A percentile compares a stretch with the other conserved stretches of the same genome.
phyloP scores from a whole-genome alignment of 2,329 filamentous ascomycete species.

The Dichotomopilus funicola region DNA sequence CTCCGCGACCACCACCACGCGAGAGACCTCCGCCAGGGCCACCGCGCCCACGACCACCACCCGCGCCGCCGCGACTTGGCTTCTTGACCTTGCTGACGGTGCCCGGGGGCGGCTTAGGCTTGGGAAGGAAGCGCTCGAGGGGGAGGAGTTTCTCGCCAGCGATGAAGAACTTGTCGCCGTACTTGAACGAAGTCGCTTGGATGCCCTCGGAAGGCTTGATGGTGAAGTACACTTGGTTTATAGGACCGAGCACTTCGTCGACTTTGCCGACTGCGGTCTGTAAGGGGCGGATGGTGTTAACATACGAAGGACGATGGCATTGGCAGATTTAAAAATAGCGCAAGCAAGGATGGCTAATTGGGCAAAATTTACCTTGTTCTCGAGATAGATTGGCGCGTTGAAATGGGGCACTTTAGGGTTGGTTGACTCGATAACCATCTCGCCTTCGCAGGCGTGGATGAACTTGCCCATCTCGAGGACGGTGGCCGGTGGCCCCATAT shows the following conservation, averaged over 20 bases:
- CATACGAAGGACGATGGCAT: background rate
- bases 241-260: conserved; percentile 93
- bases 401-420: conserved; percentile 98
- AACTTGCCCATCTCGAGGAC: conserved; percentile 86
- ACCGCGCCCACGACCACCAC: conserved; percentile 36
- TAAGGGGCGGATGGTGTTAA: background rate
- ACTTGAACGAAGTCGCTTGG: conserved; percentile 88
- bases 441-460: conserved; percentile 90
- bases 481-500: conserved; percentile 56
- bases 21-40: conserved; percentile 29
- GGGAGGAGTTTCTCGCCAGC: conserved; percentile 90
- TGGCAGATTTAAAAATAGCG: background rate
- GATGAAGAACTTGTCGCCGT: conserved; percentile 96
- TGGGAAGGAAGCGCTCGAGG: conserved; percentile 92
- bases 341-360: background rate
- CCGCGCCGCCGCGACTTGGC: conserved; percentile 62
- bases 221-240: conserved; percentile 98
- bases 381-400: conserved; percentile 97
- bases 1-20: conserved; percentile 31
- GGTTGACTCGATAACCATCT: conserved; percentile 93
- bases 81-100: conserved; percentile 50
- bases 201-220: conserved; percentile 97
- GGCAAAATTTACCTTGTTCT: conserved; percentile 70
- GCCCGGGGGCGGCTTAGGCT: conserved; percentile 70
- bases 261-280: conserved; percentile 85